Conservation (phyloP, 192 early-diverging fungal species). For the Coemansia asiatica region DNA sequence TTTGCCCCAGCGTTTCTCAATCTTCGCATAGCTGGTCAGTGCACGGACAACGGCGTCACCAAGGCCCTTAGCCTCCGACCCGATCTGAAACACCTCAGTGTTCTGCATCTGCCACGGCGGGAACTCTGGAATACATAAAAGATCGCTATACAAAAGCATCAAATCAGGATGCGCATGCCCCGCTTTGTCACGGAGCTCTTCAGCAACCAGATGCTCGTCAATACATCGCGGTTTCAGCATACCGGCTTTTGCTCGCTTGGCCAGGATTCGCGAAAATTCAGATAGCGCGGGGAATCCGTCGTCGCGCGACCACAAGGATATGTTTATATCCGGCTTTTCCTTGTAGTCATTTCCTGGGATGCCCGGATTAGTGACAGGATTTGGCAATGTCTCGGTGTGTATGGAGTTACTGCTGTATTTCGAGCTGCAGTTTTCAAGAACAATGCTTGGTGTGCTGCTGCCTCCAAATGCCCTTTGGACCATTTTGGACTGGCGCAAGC, state of each 20-base stretch:
- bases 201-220: slow-evolving; percentile 21
- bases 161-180: slow-evolving; percentile 39
- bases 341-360: not conserved
- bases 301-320: slow-evolving; percentile 46
- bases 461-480: slow-evolving; percentile 26
- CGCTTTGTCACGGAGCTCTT: slow-evolving; percentile 17
- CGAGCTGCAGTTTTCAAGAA: slow-evolving; percentile 5
- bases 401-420: not conserved
- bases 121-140: slow-evolving; percentile 44
- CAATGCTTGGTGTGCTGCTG: slow-evolving; percentile 30
- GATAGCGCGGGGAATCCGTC: slow-evolving; percentile 38
- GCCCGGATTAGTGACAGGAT: not conserved
- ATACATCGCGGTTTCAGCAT: slow-evolving; percentile 12
- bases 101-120: slow-evolving; percentile 54
- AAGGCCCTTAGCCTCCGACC: slow-evolving; percentile 19
- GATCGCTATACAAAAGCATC: slow-evolving; percentile 36
- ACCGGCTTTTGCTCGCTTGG: slow-evolving; percentile 13
- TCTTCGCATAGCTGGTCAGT: slow-evolving; percentile 37
- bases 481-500: slow-evolving; percentile 47
- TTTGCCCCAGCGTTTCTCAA: slow-evolving; percentile 50
- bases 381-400: not conserved
- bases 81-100: slow-evolving; percentile 41
- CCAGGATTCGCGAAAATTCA: slow-evolving; percentile 21
- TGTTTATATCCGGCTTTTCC: slow-evolving; percentile 12
- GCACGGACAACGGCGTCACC: slow-evolving; percentile 29